Conservation (phyloP, 768 basidiomycete genomes). For the Lyophyllum atratum region DNA sequence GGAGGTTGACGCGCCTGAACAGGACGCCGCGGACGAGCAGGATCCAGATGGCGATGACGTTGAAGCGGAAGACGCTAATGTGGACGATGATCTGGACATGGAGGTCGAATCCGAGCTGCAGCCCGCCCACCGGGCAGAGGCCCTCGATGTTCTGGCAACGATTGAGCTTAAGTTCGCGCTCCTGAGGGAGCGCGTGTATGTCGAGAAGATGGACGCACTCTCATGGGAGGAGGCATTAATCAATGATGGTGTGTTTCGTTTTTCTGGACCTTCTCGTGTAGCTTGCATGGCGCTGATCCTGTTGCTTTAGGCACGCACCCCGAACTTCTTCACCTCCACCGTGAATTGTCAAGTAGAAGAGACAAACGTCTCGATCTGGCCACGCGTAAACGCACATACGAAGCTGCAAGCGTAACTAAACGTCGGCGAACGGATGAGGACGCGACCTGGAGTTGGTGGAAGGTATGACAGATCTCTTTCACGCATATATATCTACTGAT, state of each 20-base stretch:
- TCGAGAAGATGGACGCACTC: constrained; percentile 92
- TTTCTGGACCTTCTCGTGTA: not conserved
- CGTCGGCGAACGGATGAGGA: constrained; percentile 71
- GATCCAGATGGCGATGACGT: constrained; percentile 34
- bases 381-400: constrained; percentile 68
- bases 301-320: constrained; percentile 78
- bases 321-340: constrained; percentile 79
- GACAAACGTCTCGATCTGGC: constrained; percentile 85
- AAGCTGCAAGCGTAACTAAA: constrained; percentile 61
- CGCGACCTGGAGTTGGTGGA: constrained; percentile 91
- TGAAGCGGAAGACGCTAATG: constrained; percentile 28
- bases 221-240: constrained; percentile 88
- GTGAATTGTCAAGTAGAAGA: constrained; percentile 73
- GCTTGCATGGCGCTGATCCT: constrained; percentile 3
- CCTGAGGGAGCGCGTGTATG: constrained; percentile 82
- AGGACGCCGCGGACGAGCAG: constrained; percentile 25
- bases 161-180: constrained; percentile 95
- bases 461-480: constrained; percentile 45
- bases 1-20: constrained; percentile 23
- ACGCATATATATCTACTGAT: constrained; percentile 10
- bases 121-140: constrained; percentile 82
- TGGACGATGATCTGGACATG: constrained; percentile 45
- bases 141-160: constrained; percentile 81
- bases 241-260: constrained; percentile 60
- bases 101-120: constrained; percentile 71